Conservation (phyloP, 495 filamentous ascomycete species). For the Podospora pseudocomata region DNA sequence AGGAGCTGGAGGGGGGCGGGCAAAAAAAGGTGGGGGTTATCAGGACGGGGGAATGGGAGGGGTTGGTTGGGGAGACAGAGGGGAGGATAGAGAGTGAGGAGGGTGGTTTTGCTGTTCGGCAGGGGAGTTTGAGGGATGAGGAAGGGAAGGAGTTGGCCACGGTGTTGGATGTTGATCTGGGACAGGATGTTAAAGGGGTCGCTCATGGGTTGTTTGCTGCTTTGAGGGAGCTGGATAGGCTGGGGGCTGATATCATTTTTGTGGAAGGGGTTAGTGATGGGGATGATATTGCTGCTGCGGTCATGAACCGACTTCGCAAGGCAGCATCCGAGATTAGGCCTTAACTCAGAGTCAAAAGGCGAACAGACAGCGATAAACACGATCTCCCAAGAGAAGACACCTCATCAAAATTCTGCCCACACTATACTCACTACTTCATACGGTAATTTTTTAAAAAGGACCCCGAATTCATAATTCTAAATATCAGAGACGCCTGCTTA, state of each 20-base stretch:
- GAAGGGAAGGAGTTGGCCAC: slow-evolving; percentile 30
- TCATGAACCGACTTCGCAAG: slow-evolving; percentile 94
- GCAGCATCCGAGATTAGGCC: slow-evolving; percentile 61
- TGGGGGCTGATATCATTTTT: slow-evolving; percentile 77
- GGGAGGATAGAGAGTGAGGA: slow-evolving; percentile 27
- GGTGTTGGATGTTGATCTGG: slow-evolving; percentile 61
- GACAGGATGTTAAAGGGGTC: slow-evolving; percentile 63
- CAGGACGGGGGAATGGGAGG: slow-evolving; percentile 42
- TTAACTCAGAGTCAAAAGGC: slow-evolving; percentile 27
- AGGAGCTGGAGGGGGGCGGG: not conserved
- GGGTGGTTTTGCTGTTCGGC: slow-evolving; percentile 30
- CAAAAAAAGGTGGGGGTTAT: slow-evolving; percentile 38
- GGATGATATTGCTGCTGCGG: slow-evolving; percentile 80
- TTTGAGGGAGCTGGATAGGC: slow-evolving; percentile 76
- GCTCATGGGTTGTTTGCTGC: slow-evolving; percentile 85
- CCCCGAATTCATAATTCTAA: slow-evolving; percentile 5
- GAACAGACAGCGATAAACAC: slow-evolving; percentile 15
- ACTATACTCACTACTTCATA: slow-evolving; percentile 5
- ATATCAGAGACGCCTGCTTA: not conserved
- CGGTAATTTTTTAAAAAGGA: slow-evolving; percentile 1
- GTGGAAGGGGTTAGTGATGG: slow-evolving; percentile 86
- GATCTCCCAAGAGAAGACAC: slow-evolving; percentile 21
- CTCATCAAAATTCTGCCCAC: not conserved
- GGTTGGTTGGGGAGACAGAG: slow-evolving; percentile 17
- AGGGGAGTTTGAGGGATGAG: slow-evolving; percentile 31